phyloP scores from a whole-genome alignment of 768 basidiomycete species.

The Kwoniella dendrophila region DNA sequence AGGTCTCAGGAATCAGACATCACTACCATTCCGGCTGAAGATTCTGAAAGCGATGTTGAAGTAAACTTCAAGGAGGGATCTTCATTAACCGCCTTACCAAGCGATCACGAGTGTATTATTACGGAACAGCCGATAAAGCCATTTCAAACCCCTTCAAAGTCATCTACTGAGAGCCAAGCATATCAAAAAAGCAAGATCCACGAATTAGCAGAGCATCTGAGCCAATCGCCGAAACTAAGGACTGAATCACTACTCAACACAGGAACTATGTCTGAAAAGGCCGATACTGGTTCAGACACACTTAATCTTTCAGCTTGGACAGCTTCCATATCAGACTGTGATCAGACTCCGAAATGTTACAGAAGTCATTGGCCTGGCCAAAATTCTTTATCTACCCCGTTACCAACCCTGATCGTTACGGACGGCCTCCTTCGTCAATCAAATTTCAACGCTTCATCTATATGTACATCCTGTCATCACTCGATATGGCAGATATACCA shows the following conservation, averaged over 20 bases:
- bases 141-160: too few relatives aligned
- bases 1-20: too few relatives aligned
- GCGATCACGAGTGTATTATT: too few relatives aligned
- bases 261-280: not conserved
- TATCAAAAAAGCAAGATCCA: too few relatives aligned
- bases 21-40: not conserved
- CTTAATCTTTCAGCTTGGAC: not conserved
- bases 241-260: not conserved
- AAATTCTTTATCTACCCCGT: not conserved
- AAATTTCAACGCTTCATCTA: not conserved
- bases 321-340: too few relatives aligned
- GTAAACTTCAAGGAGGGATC: not conserved
- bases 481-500: constrained; percentile 28
- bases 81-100: too few relatives aligned
- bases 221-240: not conserved
- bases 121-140: too few relatives aligned
- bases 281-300: not conserved
- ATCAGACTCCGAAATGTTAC: too few relatives aligned
- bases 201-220: too few relatives aligned
- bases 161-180: too few relatives aligned
- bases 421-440: not conserved
- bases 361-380: not conserved
- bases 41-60: not conserved
- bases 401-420: not conserved
- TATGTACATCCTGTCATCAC: constrained; percentile 19